Base-by-base conservation (phyloP, 257 asterid species). In the Mentha longifolia region DNA sequence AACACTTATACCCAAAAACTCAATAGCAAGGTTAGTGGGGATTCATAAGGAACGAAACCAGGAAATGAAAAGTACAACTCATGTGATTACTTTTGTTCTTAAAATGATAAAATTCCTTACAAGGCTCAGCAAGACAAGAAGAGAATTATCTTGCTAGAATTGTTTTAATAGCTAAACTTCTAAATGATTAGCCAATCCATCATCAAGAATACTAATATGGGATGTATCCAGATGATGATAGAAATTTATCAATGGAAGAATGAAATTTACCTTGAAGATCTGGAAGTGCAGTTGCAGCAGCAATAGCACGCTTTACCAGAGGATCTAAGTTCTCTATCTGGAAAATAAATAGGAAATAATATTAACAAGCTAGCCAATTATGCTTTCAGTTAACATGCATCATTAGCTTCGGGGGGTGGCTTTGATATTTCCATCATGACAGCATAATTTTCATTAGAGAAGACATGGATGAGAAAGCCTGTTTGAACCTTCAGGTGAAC, bases 321-420 rank as follows among this genome's bases (percentile, higher is more conserved):
- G 99, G 97, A 79, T 94, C 99, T 81, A 94, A 82, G 78, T 83
- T 86, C 83, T 89, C 96, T 72, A 94, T 76, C 98, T 93, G 87
- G 56, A 72, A 77, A 61, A 65, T 58, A 52, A 75, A 75, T 17
- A 60, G 60, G 33, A 65, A 41, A 54, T 0, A 60, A 73, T 47
- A 35, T 45, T 7, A 75, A 41, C 55, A 64, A 68, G 61, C 65
- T 37, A 62, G 49, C 62, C 67, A 70, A 71, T 61, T 15, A 45
- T 37, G 39, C 33, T 28, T 11, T 63, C 60, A 41, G 52, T 73
- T 50, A 50, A 68, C 74, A 76, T 61, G 70, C 76, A 81, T 58
- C 68, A 69, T 65, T 65, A 74, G 59, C 25, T 59, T 65, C 25
- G 30, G 41, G 22, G 31, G 73, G 54, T 52, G 50, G 14, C 42